Conservation (phyloP, 441 rosid genomes). For the Theobroma grandiflorum region DNA sequence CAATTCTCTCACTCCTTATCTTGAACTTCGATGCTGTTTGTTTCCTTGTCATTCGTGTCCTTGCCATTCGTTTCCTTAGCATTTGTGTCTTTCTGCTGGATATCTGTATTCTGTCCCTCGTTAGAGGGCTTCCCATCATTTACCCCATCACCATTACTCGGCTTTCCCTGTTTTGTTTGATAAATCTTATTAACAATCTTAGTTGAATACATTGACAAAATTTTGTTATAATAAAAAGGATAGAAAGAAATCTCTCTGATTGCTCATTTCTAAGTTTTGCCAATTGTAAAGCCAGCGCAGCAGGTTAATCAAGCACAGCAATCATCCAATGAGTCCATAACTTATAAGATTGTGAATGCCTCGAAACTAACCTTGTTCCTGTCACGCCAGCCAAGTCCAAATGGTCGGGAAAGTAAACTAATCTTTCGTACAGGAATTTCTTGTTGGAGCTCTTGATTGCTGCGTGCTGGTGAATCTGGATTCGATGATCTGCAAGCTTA, state of each 20-base stretch:
- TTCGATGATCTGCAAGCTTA: constrained; percentile 52
- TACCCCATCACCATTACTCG: constrained; percentile 39
- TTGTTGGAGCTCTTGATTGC: constrained; percentile 65
- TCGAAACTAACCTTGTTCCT: constrained; percentile 72
- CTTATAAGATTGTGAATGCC: not conserved
- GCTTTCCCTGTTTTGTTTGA: constrained; percentile 48
- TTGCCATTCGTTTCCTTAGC: constrained; percentile 33
- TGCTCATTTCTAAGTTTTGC: not conserved
- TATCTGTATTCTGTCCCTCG: constrained; percentile 40
- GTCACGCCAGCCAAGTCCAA: constrained; percentile 98
- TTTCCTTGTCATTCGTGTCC: constrained; percentile 37
- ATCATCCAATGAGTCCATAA: not conserved
- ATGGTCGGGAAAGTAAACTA: constrained; percentile 83
- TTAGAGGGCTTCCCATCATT: constrained; percentile 43
- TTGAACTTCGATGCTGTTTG: constrained; percentile 38
- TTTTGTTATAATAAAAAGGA: not conserved
- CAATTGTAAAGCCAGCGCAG: not conserved
- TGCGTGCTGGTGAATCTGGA: constrained; percentile 55
- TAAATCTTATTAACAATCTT: constrained; percentile 7
- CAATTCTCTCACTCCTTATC: constrained; percentile 41
- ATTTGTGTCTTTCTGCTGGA: constrained; percentile 40
- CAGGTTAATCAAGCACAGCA: not conserved
- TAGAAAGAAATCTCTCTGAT: not conserved
- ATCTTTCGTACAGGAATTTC: constrained; percentile 81
- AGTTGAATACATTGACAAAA: not conserved